phyloP scores from a whole-genome alignment of 768 basidiomycete genomes.

The Suillus tomentosus region DNA sequence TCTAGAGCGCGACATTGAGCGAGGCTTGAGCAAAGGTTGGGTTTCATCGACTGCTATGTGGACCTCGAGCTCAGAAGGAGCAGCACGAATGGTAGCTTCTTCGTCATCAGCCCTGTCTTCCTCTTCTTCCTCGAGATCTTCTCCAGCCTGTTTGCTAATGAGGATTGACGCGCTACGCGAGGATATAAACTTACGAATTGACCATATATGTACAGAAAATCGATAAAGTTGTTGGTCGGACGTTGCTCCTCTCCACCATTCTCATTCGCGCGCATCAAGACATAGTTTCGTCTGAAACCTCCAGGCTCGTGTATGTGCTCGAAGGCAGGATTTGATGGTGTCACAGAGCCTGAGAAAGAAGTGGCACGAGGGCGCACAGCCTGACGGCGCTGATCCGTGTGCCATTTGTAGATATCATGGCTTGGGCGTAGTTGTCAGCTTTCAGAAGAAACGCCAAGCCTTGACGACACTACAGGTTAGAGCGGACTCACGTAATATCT shows the following conservation, averaged over 20 bases:
- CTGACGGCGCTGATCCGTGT: slow-evolving; percentile 68
- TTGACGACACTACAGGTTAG: not conserved
- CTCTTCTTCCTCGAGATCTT: slow-evolving; percentile 88
- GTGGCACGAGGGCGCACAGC: slow-evolving; percentile 64
- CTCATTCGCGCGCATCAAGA: slow-evolving; percentile 70
- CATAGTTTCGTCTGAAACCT: slow-evolving; percentile 89
- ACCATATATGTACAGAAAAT: slow-evolving; percentile 93
- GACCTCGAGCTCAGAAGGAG: slow-evolving; percentile 10
- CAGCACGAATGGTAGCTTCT: slow-evolving; percentile 40
- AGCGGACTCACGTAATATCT: slow-evolving; percentile 81
- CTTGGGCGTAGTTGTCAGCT: slow-evolving; percentile 37
- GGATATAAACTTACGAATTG: slow-evolving; percentile 75
- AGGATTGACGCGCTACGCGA: slow-evolving; percentile 3
- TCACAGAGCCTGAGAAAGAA: slow-evolving; percentile 61
- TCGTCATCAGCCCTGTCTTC: slow-evolving; percentile 65
- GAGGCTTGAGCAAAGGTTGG: slow-evolving; percentile 54
- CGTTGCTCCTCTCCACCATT: slow-evolving; percentile 62
- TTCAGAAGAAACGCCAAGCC: slow-evolving; percentile 18
- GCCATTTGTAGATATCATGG: slow-evolving; percentile 96
- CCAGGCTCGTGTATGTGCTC: slow-evolving; percentile 96
- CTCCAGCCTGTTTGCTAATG: slow-evolving; percentile 66
- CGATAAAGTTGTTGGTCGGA: slow-evolving; percentile 83
- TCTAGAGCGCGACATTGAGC: slow-evolving; percentile 53
- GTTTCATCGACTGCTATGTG: slow-evolving; percentile 41
- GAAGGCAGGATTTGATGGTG: slow-evolving; percentile 70